Conservation (phyloP, 2,329 filamentous ascomycete species). For the Stylonectria norvegica region DNA sequence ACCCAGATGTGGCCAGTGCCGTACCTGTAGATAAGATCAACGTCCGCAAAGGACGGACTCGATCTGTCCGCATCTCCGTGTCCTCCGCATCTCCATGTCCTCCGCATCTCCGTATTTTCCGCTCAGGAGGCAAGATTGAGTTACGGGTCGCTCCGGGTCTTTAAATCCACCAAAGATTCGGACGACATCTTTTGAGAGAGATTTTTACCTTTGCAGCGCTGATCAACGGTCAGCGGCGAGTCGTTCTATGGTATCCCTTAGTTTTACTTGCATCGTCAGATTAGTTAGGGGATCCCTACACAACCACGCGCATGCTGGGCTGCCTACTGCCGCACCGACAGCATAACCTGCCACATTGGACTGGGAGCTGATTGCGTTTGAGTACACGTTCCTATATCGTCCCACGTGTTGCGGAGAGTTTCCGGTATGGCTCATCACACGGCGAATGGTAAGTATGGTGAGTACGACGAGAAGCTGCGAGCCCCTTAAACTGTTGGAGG, state of each 20-base stretch:
- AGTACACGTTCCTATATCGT: conserved; percentile 5
- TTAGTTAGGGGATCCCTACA: conserved; percentile 17
- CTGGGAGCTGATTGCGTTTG: conserved; percentile 10
- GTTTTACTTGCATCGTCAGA: conserved; percentile 6
- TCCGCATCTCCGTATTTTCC: too few species aligned
- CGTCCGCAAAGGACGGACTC: not conserved
- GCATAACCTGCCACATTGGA: conserved; percentile 6
- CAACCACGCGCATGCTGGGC: conserved; percentile 8
- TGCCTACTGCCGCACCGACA: conserved; percentile 13
- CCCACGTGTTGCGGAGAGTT: conserved; percentile 8
- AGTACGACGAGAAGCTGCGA: not conserved
- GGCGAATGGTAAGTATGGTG: not conserved
- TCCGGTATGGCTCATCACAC: conserved; percentile 3
- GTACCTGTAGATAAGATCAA: not conserved
- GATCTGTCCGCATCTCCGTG: too few species aligned
- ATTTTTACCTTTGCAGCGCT: too few species aligned
- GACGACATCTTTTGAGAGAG: too few species aligned
- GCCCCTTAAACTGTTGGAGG: conserved; percentile 5
- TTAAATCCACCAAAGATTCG: too few species aligned
- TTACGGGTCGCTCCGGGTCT: too few species aligned
- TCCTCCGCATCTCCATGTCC: too few species aligned
- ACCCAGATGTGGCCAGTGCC: conserved; percentile 10
- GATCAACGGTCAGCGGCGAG: too few species aligned
- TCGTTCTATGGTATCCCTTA: not conserved
- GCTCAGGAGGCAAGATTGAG: too few species aligned